Conservation (phyloP, 2,329 filamentous ascomycete species). For the Cladophialophora bantiana region DNA sequence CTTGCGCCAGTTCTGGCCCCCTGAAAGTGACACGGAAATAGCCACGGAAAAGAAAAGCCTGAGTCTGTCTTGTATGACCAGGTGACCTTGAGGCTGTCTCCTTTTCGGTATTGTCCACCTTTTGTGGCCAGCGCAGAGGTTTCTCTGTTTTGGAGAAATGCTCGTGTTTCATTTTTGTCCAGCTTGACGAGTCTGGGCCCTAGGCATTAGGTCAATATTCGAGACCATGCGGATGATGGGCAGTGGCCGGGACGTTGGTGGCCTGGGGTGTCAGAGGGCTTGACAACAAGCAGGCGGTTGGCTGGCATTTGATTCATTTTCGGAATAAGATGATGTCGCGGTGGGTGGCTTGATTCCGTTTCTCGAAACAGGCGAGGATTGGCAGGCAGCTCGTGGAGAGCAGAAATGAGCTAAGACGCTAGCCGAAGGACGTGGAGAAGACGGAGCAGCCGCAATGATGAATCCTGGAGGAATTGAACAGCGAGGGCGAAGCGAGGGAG, state of each 20-base stretch:
- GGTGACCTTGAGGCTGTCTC: neutral
- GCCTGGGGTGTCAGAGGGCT: neutral
- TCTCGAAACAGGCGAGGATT: constrained; percentile 26
- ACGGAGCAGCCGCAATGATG: constrained; percentile 19
- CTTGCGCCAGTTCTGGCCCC: constrained; percentile 17
- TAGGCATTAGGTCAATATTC: neutral
- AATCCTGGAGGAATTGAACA: constrained; percentile 27
- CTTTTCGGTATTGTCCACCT: neutral
- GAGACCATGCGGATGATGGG: neutral
- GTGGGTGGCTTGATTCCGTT: constrained; percentile 25
- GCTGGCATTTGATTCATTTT: constrained; percentile 23
- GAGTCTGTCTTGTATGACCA: neutral
- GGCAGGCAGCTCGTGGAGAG: constrained; percentile 17
- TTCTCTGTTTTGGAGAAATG: neutral
- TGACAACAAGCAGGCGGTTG: constrained; percentile 17
- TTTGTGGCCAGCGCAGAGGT: neutral
- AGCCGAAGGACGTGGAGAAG: constrained; percentile 23
- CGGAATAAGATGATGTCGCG: constrained; percentile 1
- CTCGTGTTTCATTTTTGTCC: neutral
- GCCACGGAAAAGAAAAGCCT: constrained; percentile 20
- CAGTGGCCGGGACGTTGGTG: neutral
- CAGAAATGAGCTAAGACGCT: constrained; percentile 20
- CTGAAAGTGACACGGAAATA: constrained; percentile 15
- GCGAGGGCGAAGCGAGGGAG: constrained; percentile 28
- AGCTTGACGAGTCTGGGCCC: neutral